Base-by-base conservation (phyloP, 257 asterid species). In the Primulina huaijiensis region DNA sequence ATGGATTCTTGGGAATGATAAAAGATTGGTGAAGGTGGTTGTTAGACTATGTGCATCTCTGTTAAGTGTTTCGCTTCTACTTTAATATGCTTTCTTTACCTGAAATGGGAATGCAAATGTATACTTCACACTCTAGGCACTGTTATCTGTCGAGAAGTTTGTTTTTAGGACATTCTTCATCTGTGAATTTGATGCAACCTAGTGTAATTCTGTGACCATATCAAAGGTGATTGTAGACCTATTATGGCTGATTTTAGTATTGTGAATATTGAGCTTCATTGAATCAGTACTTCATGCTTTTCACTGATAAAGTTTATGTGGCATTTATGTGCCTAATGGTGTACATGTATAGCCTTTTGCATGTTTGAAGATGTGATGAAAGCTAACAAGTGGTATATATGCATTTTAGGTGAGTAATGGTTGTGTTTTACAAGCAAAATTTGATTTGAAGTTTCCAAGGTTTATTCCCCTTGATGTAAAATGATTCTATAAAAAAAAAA, bases 11-110 rank as follows among this genome's bases (percentile, higher is more conserved):
- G 59, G 55, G 62, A 38, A 50, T 35, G 75, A 7, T 5, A 17
- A 10, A 52, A 60, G 6, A 23, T 27, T 64, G 78, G 61, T 27
- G 73, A 16, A 20, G 21, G 17, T 62, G 38, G 43, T 52, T 63
- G 52, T 66, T 29, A 4, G 7, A 16, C 9, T 73, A 5, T n/a
- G 53, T 53, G 65, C 66, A 64, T 66, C 23, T 34, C 7, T 64
- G 74, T 60, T 65, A 21, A 67, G 78, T 72, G 0, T 75, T 72
- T 29, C 62, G 19, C 52, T 77, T 67, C 69, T 50, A 7, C 56
- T 61, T 65, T 72, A 61, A 53, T 52, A 20, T 64, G 75, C 30
- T 7, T 37, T 14, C 17, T 38, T 73, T 53, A 35, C 61, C 66
- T 65, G 52, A 64, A 56, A 3, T 53, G 64, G 65, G 8, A 55